Percentiles rank a stretch among this genome's conserved stretches.
Evolutionary conservation across 164 flowering plant genomes (phyloP).

Genomic region (Stephania cephalantha): DNA sequence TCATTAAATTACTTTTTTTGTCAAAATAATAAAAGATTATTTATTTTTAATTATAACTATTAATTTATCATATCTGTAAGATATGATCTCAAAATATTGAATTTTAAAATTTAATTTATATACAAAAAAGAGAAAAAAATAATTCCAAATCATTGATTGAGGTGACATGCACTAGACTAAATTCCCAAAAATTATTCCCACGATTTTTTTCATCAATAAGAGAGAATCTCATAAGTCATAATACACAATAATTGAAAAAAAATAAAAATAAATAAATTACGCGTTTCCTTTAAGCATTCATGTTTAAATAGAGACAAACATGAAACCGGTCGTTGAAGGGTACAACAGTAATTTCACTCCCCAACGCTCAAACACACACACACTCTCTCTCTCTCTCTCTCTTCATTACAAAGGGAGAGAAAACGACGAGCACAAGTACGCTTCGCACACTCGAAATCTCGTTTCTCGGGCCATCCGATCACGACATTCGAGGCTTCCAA

Average conservation of each 20-base stretch:
- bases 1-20: no score
- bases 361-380: background rate
- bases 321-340: background rate
- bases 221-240: background rate
- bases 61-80: no score
- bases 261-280: background rate
- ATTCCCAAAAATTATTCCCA: background rate
- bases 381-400: background rate
- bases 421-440: slow-evolving; percentile 3
- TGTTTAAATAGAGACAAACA: background rate
- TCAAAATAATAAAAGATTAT: no score
- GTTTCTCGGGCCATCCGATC: slow-evolving; percentile 22
- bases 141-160: background rate
- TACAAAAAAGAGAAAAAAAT: no score
- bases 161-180: background rate
- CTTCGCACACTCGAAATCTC: slow-evolving; percentile 14
- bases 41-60: no score
- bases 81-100: no score
- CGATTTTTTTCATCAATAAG: background rate
- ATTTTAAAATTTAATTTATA: no score
- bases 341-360: background rate
- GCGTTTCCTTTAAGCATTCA: background rate
- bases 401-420: background rate
- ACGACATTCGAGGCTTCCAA: slow-evolving; percentile 2
- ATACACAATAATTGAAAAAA: background rate